Evolutionary conservation across 2,329 filamentous ascomycete genomes (phyloP).

Genomic region (Epichloe brachyelytri): DNA sequence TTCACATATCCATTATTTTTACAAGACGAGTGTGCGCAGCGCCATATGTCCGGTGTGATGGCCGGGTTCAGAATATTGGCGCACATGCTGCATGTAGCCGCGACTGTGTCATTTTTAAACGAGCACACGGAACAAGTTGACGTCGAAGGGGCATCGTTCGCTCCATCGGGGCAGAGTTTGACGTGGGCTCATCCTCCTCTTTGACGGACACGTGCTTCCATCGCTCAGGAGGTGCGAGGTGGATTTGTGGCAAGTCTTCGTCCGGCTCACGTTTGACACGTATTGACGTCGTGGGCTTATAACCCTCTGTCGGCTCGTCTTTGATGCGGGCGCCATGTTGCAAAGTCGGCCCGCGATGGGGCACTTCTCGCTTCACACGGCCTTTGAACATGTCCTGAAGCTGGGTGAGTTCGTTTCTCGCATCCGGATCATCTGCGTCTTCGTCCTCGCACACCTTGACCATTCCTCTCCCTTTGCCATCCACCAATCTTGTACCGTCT

Average conservation of each 20-base stretch:
- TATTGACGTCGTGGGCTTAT: background rate
- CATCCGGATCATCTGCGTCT: slow-evolving; percentile 32
- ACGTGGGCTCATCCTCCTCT: background rate
- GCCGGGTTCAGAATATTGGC: slow-evolving; percentile 51
- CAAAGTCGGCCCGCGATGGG: background rate
- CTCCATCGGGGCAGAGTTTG: background rate
- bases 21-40: slow-evolving; percentile 45
- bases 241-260: background rate
- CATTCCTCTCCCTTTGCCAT: slow-evolving; percentile 53
- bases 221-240: background rate
- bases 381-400: slow-evolving; percentile 32
- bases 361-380: slow-evolving; percentile 8
- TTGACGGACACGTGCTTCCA: background rate
- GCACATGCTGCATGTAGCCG: slow-evolving; percentile 54
- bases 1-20: slow-evolving; percentile 49
- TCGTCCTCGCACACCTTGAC: slow-evolving; percentile 67
- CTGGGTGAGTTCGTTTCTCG: slow-evolving; percentile 46
- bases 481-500: slow-evolving; percentile 50
- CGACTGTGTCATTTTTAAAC: slow-evolving; percentile 40
- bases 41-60: slow-evolving; percentile 47
- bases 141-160: background rate
- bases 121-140: slow-evolving; percentile 52
- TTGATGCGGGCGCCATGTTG: background rate
- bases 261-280: slow-evolving; percentile 1
- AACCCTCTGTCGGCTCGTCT: background rate